Conservation (phyloP, 2,329 filamentous ascomycete genomes). For the Raffaelea deltoideospora region DNA sequence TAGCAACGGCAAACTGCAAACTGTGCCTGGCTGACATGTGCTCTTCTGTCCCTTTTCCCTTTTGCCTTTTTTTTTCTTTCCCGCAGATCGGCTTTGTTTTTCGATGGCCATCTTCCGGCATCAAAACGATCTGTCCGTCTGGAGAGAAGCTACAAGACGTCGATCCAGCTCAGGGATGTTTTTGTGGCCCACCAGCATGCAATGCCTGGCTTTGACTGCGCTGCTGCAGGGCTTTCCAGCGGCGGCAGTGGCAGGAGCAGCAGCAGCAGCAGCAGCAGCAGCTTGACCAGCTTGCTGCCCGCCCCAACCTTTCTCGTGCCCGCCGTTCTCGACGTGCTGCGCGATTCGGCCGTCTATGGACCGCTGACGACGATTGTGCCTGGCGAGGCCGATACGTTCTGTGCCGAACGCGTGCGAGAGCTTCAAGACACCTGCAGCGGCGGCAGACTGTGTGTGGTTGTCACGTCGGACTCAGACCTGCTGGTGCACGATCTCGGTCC, state of each 20-base stretch:
- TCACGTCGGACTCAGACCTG: conserved; percentile 83
- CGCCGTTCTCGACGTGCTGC: conserved; percentile 56
- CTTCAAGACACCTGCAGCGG: too few relatives aligned
- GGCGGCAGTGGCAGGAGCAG: too few relatives aligned
- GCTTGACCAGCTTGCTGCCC: conserved; percentile 17
- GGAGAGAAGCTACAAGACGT: conserved; percentile 41
- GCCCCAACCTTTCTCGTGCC: conserved; percentile 59
- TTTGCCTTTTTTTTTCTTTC: conserved; percentile 6
- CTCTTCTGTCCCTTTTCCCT: too few relatives aligned
- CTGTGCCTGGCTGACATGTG: background rate
- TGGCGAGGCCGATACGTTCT: conserved; percentile 75
- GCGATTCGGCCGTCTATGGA: conserved; percentile 24
- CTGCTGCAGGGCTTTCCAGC: too few relatives aligned
- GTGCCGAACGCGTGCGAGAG: conserved; percentile 47
- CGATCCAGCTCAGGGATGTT: conserved; percentile 37
- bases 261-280: conserved; percentile 1
- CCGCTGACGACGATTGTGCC: conserved; percentile 45
- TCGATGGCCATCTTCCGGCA: conserved; percentile 67
- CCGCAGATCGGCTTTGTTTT: conserved; percentile 55
- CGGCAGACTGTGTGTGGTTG: too few relatives aligned
- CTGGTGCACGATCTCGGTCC: conserved; percentile 55
- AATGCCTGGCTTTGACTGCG: conserved; percentile 5
- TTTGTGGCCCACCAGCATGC: conserved; percentile 18
- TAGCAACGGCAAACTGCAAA: background rate
- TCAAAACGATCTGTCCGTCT: conserved; percentile 49